These are phyloP conservation scores for Candida nonsorbophila DNA, from an alignment of 805 yeast genomes.

Conservation along the genomic window DNA sequence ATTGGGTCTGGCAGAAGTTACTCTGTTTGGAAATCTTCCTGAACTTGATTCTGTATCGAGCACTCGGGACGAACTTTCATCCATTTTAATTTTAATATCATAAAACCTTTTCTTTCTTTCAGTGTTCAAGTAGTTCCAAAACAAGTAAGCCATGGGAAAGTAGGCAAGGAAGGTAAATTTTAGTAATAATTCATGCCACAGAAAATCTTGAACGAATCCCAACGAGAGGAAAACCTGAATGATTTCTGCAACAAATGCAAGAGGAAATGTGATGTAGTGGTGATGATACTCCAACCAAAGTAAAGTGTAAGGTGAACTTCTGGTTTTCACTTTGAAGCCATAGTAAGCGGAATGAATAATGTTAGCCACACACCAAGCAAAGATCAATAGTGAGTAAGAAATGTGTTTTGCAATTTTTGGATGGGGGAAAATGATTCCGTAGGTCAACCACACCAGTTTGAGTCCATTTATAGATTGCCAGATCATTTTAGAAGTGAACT, in stretches of 20 bases:
- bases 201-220: slow-evolving; percentile 20
- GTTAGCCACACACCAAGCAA: slow-evolving; percentile 30
- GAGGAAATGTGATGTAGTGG: slow-evolving; percentile 29
- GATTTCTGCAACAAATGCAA: slow-evolving; percentile 28
- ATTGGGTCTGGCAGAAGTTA: too few species aligned
- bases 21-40: slow-evolving; percentile 1
- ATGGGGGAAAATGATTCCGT: slow-evolving; percentile 36
- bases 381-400: slow-evolving; percentile 31
- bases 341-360: slow-evolving; percentile 29
- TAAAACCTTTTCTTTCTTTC: slow-evolving; percentile 6
- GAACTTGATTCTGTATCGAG: slow-evolving; percentile 1
- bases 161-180: slow-evolving; percentile 24
- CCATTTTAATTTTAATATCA: slow-evolving; percentile 6
- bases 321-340: slow-evolving; percentile 30
- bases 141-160: slow-evolving; percentile 30
- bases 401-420: slow-evolving; percentile 39
- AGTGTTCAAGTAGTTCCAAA: slow-evolving; percentile 24
- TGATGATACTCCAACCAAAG: slow-evolving; percentile 33
- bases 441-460: slow-evolving; percentile 35
- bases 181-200: slow-evolving; percentile 19
- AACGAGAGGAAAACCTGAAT: slow-evolving; percentile 29
- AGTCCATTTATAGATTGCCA: slow-evolving; percentile 25
- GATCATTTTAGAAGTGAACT: slow-evolving; percentile 10
- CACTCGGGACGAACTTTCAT: background rate
- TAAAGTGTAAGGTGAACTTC: slow-evolving; percentile 27